A percentile compares a stretch with the other conserved stretches of the same genome.
Conservation (phyloP, 768 basidiomycete species). For the Trametes meyenii region DNA sequence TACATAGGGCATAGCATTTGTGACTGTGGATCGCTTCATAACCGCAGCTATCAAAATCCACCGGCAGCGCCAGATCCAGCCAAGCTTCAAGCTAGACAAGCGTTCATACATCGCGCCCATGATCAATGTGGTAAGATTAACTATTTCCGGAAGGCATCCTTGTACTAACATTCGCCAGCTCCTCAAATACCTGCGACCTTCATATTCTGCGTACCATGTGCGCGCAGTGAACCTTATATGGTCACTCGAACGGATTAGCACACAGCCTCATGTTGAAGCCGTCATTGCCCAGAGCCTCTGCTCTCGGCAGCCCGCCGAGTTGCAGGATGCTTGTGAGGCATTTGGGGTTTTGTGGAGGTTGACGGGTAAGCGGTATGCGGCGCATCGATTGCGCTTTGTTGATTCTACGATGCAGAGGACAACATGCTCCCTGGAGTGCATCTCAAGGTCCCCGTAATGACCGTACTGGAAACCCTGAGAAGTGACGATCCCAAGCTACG, state of each 20-base stretch:
- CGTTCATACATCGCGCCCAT: slow-evolving; percentile 59
- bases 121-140: slow-evolving; percentile 49
- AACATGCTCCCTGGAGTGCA: slow-evolving; percentile 76
- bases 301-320: slow-evolving; percentile 48
- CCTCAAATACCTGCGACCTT: slow-evolving; percentile 69
- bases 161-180: slow-evolving; percentile 45
- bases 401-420: slow-evolving; percentile 62
- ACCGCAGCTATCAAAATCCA: slow-evolving; percentile 59
- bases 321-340: slow-evolving; percentile 72
- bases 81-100: slow-evolving; percentile 57
- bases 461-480: slow-evolving; percentile 81
- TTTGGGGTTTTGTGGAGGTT: slow-evolving; percentile 94
- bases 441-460: slow-evolving; percentile 86
- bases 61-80: slow-evolving; percentile 50
- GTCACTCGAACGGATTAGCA: slow-evolving; percentile 63
- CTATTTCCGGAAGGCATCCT: not conserved
- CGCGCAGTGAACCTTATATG: slow-evolving; percentile 84
- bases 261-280: slow-evolving; percentile 70
- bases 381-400: slow-evolving; percentile 2
- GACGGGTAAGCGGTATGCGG: slow-evolving; percentile 57
- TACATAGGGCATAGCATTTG: slow-evolving; percentile 62
- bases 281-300: slow-evolving; percentile 76
- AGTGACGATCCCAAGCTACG: slow-evolving; percentile 73
- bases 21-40: slow-evolving; percentile 64
- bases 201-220: slow-evolving; percentile 73